Percentiles rank a stretch among this genome's conserved stretches.
Evolutionary conservation across 169 alveolate species (phyloP).

Genomic region (Hepatocystis sp.): DNA sequence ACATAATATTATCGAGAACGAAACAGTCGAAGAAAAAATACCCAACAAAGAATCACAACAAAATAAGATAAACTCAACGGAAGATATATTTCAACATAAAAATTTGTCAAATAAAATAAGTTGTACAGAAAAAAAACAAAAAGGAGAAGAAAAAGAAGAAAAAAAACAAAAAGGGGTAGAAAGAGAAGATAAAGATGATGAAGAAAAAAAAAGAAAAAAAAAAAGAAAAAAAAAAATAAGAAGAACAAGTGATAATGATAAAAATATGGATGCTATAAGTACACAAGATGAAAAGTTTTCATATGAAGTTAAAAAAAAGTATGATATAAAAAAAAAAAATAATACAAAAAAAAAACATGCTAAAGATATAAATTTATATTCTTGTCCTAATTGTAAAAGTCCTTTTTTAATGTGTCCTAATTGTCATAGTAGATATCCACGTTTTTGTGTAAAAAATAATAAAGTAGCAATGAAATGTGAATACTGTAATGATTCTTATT

Average conservation of each 20-base stretch:
- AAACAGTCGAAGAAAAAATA: too few species aligned
- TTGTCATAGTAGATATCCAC: slow-evolving; percentile 81
- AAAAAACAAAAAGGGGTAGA: not conserved
- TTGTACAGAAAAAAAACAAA: not conserved
- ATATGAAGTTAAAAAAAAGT: slow-evolving; percentile 72
- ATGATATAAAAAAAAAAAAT: slow-evolving; percentile 37
- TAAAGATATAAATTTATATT: slow-evolving; percentile 69
- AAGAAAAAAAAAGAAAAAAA: slow-evolving; percentile 6
- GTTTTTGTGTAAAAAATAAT: slow-evolving; percentile 80
- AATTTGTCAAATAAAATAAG: too few species aligned
- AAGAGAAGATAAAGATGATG: not conserved
- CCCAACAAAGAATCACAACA: too few species aligned
- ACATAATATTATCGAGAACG: too few species aligned
- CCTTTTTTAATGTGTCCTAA: slow-evolving; percentile 87
- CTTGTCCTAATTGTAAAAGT: slow-evolving; percentile 86
- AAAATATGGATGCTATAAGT: slow-evolving; percentile 32
- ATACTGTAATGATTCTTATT: slow-evolving; percentile 75
- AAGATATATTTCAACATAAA: too few species aligned
- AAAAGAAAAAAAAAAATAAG: too few species aligned
- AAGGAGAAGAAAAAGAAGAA: slow-evolving; percentile 9
- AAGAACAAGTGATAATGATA: not conserved
- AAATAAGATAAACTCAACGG: too few species aligned
- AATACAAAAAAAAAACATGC: slow-evolving; percentile 40
- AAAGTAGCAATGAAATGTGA: slow-evolving; percentile 81
- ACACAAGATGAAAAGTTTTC: slow-evolving; percentile 30